phyloP scores from a whole-genome alignment of 495 filamentous ascomycete species.

The Podospora australis region DNA sequence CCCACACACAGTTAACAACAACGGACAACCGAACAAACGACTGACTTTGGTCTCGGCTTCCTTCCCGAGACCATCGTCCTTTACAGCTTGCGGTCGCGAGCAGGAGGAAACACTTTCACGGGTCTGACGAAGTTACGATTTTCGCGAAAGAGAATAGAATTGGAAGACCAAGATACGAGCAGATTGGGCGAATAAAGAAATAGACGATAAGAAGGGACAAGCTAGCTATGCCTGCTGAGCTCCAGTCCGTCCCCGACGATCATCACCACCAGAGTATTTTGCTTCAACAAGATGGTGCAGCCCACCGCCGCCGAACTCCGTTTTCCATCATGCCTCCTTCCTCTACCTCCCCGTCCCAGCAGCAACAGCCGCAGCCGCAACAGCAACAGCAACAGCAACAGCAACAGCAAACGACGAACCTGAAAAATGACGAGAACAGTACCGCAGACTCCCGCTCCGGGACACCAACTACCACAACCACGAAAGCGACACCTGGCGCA shows the following conservation, averaged over 20 bases:
- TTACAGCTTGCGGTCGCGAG: conserved; percentile 30
- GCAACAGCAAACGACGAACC: conserved; percentile 13
- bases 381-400: conserved; percentile 3
- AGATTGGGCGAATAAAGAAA: neutral
- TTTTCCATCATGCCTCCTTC: conserved; percentile 39
- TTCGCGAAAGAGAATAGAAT: neutral
- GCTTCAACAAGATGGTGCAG: conserved; percentile 27
- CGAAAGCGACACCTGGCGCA: conserved; percentile 16
- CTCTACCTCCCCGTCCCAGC: neutral
- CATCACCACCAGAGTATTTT: conserved; percentile 33
- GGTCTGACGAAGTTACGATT: neutral
- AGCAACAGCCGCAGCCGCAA: conserved; percentile 10
- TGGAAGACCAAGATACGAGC: neutral
- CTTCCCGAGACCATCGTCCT: conserved; percentile 41
- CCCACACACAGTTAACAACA: no score
- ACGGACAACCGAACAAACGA: no score
- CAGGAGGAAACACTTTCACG: neutral
- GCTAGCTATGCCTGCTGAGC: conserved; percentile 45
- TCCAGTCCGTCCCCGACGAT: conserved; percentile 18
- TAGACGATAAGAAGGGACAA: neutral
- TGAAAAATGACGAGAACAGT: conserved; percentile 4
- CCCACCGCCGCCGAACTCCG: conserved; percentile 22
- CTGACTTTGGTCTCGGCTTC: conserved; percentile 41
- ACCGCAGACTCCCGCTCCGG: conserved; percentile 2
- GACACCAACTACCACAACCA: neutral